Evolutionary conservation across 2,329 filamentous ascomycete species (phyloP), one percentile per base, ranked within the genome.

Genomic region (Aspergillus ibericus): DNA sequence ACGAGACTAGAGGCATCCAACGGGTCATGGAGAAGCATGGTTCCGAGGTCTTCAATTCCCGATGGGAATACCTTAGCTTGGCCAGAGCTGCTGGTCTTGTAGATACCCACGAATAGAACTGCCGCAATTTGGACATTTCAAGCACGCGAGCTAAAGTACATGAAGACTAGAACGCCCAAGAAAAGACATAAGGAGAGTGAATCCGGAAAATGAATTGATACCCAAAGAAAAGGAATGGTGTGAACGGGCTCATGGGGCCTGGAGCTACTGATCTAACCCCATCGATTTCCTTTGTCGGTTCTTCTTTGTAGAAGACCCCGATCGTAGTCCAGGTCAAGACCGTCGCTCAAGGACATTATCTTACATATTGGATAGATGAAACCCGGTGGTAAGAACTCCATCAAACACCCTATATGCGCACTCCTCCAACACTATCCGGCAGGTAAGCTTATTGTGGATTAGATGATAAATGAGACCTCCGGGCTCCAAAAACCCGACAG

Each of bases 11-110:
- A 16, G 67, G 60, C 2, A 69, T 80, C 20, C 59, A 73, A 36
- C 67, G 66, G 35, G 63, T 80, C 25, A 51, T 76, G 52, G 60
- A 72, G 46, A 82, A 82, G 61, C 80, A 82, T 67, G 80, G 80
- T 2, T 61, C 62, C n/a, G 68, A 71, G 0, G 62, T 62, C 2
- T 70, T 72, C n/a, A 60, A 74, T 40, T 63, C 59, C 15, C 70
- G 78, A 36, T 76, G 69, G 71, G 68, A 75, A 34, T 78, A 76
- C 60, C 66, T 78, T 25, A 60, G 63, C 34, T 60, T 71, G 62
- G 66, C 68, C 9, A 66, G 66, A 54, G 64, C 61, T 25, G 63
- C 59, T 40, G 66, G 67, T 15, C 55, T 63, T 40, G 50, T 47
- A 20, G 38, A 49, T 27, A 22, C 53, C 25, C 49, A 47, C 16